Percentiles rank a stretch among this genome's conserved stretches.
phyloP scores from a whole-genome alignment of 306 rosid genomes.

The Oxytropis ochrocephala region DNA sequence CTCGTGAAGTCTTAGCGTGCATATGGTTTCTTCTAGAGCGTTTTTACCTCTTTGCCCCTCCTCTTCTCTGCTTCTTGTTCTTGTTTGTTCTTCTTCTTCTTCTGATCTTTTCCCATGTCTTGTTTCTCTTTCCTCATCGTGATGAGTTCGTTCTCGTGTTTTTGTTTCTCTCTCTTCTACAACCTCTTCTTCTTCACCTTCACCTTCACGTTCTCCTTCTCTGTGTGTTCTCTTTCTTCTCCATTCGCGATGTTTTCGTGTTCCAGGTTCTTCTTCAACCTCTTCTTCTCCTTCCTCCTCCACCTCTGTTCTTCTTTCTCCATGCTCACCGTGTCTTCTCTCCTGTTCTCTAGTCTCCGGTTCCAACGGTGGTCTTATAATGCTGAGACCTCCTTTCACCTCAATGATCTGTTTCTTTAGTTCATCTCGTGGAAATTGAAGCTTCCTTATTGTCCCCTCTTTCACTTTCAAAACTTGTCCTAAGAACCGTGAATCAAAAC shows the following conservation, averaged over 20 bases:
- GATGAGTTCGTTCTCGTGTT: not conserved
- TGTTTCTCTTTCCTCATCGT: not conserved
- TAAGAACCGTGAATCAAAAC: not conserved
- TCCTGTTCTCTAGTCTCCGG: not conserved
- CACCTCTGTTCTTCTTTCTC: not conserved
- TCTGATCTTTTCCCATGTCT: too few relatives aligned
- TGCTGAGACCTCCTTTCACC: slow-evolving; percentile 16
- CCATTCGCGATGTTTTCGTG: not conserved
- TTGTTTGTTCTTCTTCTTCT: not conserved
- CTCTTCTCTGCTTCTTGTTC: not conserved
- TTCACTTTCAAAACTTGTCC: not conserved
- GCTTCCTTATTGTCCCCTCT: not conserved
- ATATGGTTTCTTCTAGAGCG: not conserved
- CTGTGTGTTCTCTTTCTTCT: not conserved
- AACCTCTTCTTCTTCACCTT: not conserved
- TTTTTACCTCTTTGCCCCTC: not conserved
- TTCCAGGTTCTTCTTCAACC: not conserved
- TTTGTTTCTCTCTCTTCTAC: not conserved
- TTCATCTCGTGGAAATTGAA: not conserved
- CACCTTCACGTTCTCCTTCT: not conserved
- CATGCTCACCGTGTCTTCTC: not conserved
- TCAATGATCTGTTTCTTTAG: not conserved
- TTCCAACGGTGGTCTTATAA: not conserved
- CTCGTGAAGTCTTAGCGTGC: slow-evolving; percentile 9
- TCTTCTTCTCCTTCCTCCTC: not conserved